Evolutionary conservation across 106 monocot genomes (phyloP), one percentile per base, ranked within the genome.

Genomic region (Iris macrosiphon): DNA sequence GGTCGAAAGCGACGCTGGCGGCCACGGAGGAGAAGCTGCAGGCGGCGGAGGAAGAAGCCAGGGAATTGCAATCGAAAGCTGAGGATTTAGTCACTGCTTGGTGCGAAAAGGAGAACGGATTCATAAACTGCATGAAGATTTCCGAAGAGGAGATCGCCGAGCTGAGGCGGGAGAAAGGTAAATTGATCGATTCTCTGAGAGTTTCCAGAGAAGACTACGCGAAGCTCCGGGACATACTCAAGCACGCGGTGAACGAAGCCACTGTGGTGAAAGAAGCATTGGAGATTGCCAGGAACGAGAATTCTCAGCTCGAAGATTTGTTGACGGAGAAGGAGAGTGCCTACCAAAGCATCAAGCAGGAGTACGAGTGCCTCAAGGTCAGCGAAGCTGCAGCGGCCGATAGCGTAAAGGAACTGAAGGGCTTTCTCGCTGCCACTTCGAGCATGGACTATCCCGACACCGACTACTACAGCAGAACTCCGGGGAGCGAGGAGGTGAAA

Each of bases 181-280:
- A 55, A 24, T 30, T 88, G 49, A 47, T 52, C 3, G 75, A 81
- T 0, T 57, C 75, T 1, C 72, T 72, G 32, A 57, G 71, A 61
- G 46, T 37, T 19, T 59, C 75, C 0, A 79, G 81, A 39, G 85
- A 85, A 41, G 94, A 95, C 35, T 66, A 65, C 31, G 59, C 67
- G 3, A 79, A 67, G 44, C 28, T 89, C 38, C 52, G 95, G 22
- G 95, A 86, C 40, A 77, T 96, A 31, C 42, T 96, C 27, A 96
- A 89, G 57, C 95, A 89, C 16, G 89, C 95, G 0, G 62, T 96
- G 19, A 86, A 74, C 19, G 95, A 89, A 39, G 78, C 89, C 3
- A 79, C 51, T 0, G 61, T 66, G 0, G 71, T 77, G 14, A 96
- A 89, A 51, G 89, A 96, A 57, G 71, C 80, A 2, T 37, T 89